These are phyloP conservation scores for Globisporangium mamillatum DNA, from an alignment of 352 stramenopile genomes.

Conservation along the genomic window DNA sequence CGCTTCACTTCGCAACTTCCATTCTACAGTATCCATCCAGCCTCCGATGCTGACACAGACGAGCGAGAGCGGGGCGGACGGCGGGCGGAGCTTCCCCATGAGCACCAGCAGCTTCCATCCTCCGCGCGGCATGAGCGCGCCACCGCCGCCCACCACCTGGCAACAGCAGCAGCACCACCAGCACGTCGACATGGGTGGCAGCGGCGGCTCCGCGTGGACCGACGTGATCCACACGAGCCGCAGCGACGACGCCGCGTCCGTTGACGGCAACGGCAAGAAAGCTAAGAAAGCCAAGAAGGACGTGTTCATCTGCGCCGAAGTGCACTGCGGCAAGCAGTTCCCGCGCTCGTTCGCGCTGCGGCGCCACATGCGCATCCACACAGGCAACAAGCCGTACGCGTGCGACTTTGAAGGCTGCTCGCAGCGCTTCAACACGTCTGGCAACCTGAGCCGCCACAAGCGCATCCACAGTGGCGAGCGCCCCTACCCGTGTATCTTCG, in stretches of 20 bases:
- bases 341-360: constrained; percentile 79
- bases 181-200: constrained; percentile 4
- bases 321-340: constrained; percentile 84
- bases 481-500: constrained; percentile 77
- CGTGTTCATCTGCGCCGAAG: constrained; percentile 70
- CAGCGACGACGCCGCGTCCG: background rate
- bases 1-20: constrained; percentile 6
- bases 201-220: constrained; percentile 4
- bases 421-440: constrained; percentile 86
- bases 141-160: background rate
- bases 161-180: constrained; percentile 8
- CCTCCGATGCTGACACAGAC: constrained; percentile 7
- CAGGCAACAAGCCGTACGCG: constrained; percentile 75
- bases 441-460: constrained; percentile 85
- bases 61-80: constrained; percentile 3
- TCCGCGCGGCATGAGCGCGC: background rate
- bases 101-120: background rate
- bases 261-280: constrained; percentile 11
- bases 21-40: constrained; percentile 3
- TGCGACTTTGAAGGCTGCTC: constrained; percentile 75
- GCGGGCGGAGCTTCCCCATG: background rate
- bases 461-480: constrained; percentile 84
- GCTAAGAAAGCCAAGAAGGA: constrained; percentile 55
- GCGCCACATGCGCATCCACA: constrained; percentile 84
- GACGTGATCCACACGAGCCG: background rate